A percentile compares a stretch with the other conserved stretches of the same genome.
Conservation (phyloP, 306 rosid genomes). For the Medicago truncatula region DNA sequence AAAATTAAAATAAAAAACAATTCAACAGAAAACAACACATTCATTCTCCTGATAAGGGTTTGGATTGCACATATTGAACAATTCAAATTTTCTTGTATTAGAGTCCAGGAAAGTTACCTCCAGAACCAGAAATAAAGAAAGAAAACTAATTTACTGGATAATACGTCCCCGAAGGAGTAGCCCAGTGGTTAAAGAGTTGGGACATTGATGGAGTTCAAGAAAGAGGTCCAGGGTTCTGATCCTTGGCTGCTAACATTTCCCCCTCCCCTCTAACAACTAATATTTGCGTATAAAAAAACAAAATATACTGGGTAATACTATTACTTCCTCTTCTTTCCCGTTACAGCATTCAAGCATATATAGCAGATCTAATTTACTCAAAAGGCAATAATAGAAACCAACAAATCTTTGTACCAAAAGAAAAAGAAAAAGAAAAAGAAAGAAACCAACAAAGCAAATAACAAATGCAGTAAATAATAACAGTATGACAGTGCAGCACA, state of each 20-base stretch:
- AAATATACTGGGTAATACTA: too few species aligned
- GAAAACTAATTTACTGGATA: not conserved
- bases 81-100: not conserved
- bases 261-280: too few species aligned
- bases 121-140: not conserved
- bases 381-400: not conserved
- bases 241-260: too few species aligned
- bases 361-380: not conserved
- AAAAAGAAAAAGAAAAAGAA: not conserved
- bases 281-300: too few species aligned
- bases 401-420: too few species aligned
- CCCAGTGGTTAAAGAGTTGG: too few species aligned
- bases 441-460: constrained; percentile 7
- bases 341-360: not conserved
- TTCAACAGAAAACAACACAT: not conserved
- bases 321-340: not conserved
- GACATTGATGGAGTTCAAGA: too few species aligned
- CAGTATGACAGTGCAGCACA: not conserved
- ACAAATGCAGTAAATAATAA: not conserved
- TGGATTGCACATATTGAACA: not conserved
- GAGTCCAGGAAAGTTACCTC: not conserved
- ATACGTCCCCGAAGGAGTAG: too few species aligned
- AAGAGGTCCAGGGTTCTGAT: too few species aligned
- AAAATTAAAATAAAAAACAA: not conserved
- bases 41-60: not conserved